These are phyloP conservation scores for button mushroom (Agaricus bisporus) DNA, from an alignment of 768 basidiomycete species.

Conservation along the genomic window DNA sequence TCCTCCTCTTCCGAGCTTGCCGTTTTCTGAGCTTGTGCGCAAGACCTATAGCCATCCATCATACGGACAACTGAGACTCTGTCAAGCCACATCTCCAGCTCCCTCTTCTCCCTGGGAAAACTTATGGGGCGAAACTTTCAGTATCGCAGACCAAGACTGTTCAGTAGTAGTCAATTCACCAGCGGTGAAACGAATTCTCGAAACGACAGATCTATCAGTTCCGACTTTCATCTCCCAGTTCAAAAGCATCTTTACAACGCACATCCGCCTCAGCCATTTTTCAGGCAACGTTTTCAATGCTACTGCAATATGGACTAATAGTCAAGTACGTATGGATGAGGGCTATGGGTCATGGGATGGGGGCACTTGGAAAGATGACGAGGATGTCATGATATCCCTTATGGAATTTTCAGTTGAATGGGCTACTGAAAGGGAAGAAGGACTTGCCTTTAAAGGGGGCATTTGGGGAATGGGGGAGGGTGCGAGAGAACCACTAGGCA, in stretches of 20 bases:
- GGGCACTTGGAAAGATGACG: slow-evolving; percentile 13
- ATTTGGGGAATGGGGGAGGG: slow-evolving; percentile 35
- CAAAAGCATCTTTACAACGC: slow-evolving; percentile 28
- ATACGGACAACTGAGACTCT: neutral
- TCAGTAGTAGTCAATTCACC: too few relatives aligned
- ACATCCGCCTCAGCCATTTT: slow-evolving; percentile 33
- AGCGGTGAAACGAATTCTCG: slow-evolving; percentile 16
- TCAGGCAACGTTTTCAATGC: slow-evolving; percentile 32
- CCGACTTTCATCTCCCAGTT: slow-evolving; percentile 31
- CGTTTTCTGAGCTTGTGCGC: neutral
- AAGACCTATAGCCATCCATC: neutral
- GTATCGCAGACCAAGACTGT: neutral
- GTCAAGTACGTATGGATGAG: slow-evolving; percentile 20
- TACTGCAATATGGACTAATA: slow-evolving; percentile 30
- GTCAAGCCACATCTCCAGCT: too few relatives aligned
- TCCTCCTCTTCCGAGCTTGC: neutral
- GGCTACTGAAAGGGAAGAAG: slow-evolving; percentile 25
- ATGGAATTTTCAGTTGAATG: slow-evolving; percentile 35
- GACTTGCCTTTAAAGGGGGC: slow-evolving; percentile 31
- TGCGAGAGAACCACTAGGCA: slow-evolving; percentile 22
- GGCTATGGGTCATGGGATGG: slow-evolving; percentile 11
- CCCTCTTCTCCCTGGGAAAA: too few relatives aligned
- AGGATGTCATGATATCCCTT: slow-evolving; percentile 27
- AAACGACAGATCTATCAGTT: slow-evolving; percentile 16
- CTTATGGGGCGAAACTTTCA: neutral